Base-by-base conservation (phyloP, 1,139 yeast species). In the Hyphopichia wangnamkhiaoensis region DNA sequence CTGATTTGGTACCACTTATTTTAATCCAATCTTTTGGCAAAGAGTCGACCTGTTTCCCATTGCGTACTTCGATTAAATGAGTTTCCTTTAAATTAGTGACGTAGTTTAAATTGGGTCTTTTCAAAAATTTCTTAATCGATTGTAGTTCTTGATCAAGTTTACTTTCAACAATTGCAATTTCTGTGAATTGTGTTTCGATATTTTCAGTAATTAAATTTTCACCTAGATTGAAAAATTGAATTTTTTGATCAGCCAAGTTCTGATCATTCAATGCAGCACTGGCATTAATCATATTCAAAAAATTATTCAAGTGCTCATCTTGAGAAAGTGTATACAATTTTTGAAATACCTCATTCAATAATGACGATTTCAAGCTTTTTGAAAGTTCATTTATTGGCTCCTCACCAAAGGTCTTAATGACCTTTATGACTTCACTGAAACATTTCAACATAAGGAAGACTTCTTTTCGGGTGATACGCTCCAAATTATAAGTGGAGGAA, bases 21-120 rank as follows among this genome's bases (percentile, higher is more conserved):
- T 87, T 81, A 9, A 83, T 64, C 95, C 97, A 93, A 41, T 79
- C 80, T 1, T 63, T 49, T 0, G 98, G 97, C 1, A 90, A 61
- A 2, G 64, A 61, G 37, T 75, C 76, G 4, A 76, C 70, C 35
- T 77, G 58, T 35, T 63, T 79, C 1, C 78, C 68, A 46, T 82
- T 81, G 35, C 87, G 64, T 0, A 91, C 82, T 53, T 90, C 96
- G 17, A 93, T 74, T 29, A 90, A 63, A 52, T 83, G 84, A 1
- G 87, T 81, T 29, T 82, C 86, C 40, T 80, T 81, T 37, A 76
- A 72, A 38, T 79, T 79, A 14, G 82, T 74, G 8, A 72, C 67
- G 50, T 69, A 89, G 20, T 74, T 67, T 38, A 85, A 56, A 35
- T 76, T 70, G 0, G 91, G 86, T 27, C 89, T 68, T 18, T 76